A percentile compares a stretch with the other conserved stretches of the same genome.
Evolutionary conservation across 2,329 filamentous ascomycete species (phyloP).

Genomic region (Talaromyces sp.): DNA sequence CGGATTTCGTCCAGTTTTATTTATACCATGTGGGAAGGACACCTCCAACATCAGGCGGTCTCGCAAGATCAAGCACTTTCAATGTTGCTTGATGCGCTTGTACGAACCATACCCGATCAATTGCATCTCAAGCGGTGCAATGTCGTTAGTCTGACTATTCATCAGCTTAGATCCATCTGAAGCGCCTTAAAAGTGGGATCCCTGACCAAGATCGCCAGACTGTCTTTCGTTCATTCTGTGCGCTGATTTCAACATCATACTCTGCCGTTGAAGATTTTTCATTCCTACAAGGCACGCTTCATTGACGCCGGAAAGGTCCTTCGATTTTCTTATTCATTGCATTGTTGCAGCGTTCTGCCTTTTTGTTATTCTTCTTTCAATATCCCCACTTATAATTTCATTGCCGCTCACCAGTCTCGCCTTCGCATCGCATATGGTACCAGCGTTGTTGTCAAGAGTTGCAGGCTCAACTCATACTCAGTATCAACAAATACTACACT

Average conservation of each 20-base stretch:
- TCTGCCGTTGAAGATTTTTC: background rate
- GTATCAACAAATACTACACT: no score
- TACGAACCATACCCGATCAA: no score
- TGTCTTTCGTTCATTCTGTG: background rate
- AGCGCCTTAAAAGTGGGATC: background rate
- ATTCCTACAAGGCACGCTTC: background rate
- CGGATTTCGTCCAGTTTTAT: background rate
- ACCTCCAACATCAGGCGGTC: background rate
- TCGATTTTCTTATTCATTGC: background rate
- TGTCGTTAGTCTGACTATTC: background rate
- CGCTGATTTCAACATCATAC: background rate
- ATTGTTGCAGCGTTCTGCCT: background rate
- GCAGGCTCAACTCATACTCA: slow-evolving; percentile 3
- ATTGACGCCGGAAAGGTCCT: background rate
- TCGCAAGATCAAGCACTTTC: background rate
- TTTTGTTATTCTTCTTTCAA: background rate
- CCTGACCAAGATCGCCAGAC: background rate
- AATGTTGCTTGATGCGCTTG: background rate
- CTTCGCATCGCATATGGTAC: background rate
- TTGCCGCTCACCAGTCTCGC: background rate
- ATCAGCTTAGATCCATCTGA: background rate
- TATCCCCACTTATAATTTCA: slow-evolving; percentile 8
- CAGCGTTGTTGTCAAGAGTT: background rate
- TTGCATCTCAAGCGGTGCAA: background rate
- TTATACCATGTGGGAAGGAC: background rate